phyloP scores from a whole-genome alignment of 306 rosid species.

The Pyrus pyrifolia region DNA sequence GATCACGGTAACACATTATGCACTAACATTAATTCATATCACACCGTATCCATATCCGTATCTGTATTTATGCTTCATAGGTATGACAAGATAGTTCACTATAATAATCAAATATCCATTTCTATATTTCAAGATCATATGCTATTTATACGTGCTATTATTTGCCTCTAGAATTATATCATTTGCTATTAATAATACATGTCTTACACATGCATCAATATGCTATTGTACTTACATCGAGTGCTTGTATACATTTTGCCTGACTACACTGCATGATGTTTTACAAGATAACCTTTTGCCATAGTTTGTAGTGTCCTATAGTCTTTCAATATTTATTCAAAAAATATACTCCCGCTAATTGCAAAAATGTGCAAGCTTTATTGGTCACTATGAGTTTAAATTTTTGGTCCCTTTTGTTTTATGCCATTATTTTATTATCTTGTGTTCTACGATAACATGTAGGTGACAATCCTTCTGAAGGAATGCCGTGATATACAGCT shows the following conservation, averaged over 20 bases:
- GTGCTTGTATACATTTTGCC: not conserved
- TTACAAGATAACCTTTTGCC: not conserved
- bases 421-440: not conserved
- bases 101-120: not conserved
- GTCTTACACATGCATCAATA: not conserved
- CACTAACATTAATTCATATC: not conserved
- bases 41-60: not conserved
- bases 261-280: not conserved
- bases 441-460: constrained; percentile 6
- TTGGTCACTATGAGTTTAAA: not conserved
- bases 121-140: not conserved
- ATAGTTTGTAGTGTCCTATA: not conserved
- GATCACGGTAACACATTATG: not conserved
- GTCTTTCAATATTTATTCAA: not conserved
- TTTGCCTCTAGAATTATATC: not conserved
- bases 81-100: not conserved
- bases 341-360: not conserved
- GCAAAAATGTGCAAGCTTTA: not conserved
- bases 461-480: constrained; percentile 89
- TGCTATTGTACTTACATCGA: not conserved
- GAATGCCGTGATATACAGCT: constrained; percentile 94
- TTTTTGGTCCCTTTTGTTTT: not conserved
- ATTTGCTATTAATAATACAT: not conserved
- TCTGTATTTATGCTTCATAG: not conserved
- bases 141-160: not conserved